phyloP scores from a whole-genome alignment of 192 early-diverging fungal genomes.

The Glomus cerebriforme region DNA sequence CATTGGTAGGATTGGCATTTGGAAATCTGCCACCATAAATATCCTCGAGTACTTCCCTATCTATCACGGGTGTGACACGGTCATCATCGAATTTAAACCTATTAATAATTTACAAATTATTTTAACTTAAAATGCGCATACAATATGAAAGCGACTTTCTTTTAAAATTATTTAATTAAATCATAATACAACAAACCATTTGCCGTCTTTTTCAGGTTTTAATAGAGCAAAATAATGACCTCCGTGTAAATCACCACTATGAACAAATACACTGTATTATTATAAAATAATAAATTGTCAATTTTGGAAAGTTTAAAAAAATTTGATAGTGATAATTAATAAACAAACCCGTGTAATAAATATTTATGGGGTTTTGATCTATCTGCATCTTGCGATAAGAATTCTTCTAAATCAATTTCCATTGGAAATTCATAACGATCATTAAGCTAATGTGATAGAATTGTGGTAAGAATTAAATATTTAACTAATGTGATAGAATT shows the following conservation, averaged over 20 bases:
- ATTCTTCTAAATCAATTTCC: slow-evolving; percentile 84
- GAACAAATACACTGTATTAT: slow-evolving; percentile 80
- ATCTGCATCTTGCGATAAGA: slow-evolving; percentile 69
- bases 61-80: slow-evolving; percentile 76
- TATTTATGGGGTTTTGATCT: slow-evolving; percentile 73
- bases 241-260: slow-evolving; percentile 89
- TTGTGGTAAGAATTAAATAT: not conserved
- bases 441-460: slow-evolving; percentile 63
- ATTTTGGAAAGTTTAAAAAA: not conserved
- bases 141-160: no score
- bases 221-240: slow-evolving; percentile 96
- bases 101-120: not conserved
- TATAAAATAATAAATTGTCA: not conserved
- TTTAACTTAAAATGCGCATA: not conserved
- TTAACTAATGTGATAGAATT: slow-evolving; percentile 19
- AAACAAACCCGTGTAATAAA: slow-evolving; percentile 76
- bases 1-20: slow-evolving; percentile 65
- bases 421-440: slow-evolving; percentile 95
- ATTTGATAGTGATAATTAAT: not conserved
- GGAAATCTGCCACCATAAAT: slow-evolving; percentile 86
- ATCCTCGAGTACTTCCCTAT: slow-evolving; percentile 88
- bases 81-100: slow-evolving; percentile 95
- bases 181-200: slow-evolving; percentile 58
- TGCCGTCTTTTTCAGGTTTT: slow-evolving; percentile 73
- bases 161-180: not conserved